phyloP scores from a whole-genome alignment of 2,329 filamentous ascomycete genomes.

The Phialocephala sp. region DNA sequence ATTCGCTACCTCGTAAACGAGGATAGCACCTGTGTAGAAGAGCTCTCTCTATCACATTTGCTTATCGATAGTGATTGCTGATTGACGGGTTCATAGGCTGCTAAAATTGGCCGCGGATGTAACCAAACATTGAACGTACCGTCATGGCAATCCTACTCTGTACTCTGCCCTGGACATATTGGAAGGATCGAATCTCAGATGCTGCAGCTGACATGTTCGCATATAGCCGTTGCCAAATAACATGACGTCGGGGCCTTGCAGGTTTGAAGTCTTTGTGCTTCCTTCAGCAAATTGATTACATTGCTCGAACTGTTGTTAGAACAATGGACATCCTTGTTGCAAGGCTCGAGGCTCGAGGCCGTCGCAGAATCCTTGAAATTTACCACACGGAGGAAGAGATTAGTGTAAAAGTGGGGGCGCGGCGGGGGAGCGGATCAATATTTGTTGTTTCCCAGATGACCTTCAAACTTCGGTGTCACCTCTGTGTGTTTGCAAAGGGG shows the following conservation, averaged over 20 bases:
- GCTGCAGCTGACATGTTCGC: slow-evolving; percentile 37
- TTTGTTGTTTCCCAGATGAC: neutral
- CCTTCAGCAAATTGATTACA: slow-evolving; percentile 12
- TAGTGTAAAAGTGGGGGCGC: neutral
- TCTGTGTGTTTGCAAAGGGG: neutral
- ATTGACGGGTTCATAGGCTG: slow-evolving; percentile 20
- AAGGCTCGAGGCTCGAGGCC: slow-evolving; percentile 1
- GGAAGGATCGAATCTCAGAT: slow-evolving; percentile 23
- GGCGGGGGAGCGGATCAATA: slow-evolving; percentile 5
- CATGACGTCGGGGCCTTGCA: slow-evolving; percentile 41
- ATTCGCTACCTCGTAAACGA: slow-evolving; percentile 22
- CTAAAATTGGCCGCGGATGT: slow-evolving; percentile 2
- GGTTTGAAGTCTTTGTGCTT: slow-evolving; percentile 32
- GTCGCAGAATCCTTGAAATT: slow-evolving; percentile 13
- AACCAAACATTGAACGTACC: neutral
- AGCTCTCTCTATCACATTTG: slow-evolving; percentile 21
- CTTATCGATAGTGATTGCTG: slow-evolving; percentile 31
- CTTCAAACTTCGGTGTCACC: neutral
- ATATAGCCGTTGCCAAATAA: slow-evolving; percentile 34
- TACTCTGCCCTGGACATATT: slow-evolving; percentile 8
- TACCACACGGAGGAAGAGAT: slow-evolving; percentile 21
- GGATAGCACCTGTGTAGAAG: slow-evolving; percentile 9
- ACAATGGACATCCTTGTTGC: slow-evolving; percentile 5
- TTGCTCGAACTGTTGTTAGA: slow-evolving; percentile 8
- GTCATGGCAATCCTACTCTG: neutral